Conservation (phyloP, 192 early-diverging fungal species). For the Mortierella antarctica region DNA sequence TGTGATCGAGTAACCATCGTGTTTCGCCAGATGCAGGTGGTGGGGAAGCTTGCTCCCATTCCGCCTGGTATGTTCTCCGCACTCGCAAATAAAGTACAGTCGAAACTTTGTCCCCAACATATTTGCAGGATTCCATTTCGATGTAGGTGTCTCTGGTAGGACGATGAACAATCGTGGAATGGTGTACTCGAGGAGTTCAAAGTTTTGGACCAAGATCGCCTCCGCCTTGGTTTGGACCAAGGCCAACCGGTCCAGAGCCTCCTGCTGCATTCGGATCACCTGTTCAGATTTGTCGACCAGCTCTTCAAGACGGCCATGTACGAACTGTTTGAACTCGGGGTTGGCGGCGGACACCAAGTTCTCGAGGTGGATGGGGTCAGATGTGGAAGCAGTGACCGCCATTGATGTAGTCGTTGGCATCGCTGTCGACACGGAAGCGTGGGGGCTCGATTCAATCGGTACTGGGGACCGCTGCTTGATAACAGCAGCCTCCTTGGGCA, state of each 20-base stretch:
- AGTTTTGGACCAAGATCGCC: background rate
- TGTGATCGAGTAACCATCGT: conserved; percentile 8
- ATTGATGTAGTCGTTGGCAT: no score
- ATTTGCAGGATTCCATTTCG: background rate
- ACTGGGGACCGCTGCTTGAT: no score
- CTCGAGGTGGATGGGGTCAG: no score
- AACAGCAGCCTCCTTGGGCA: no score
- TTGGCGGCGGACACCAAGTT: no score
- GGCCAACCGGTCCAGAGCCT: background rate
- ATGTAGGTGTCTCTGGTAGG: background rate
- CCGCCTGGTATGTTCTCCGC: background rate
- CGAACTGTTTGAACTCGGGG: no score
- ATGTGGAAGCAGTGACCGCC: no score
- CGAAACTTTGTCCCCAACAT: background rate
- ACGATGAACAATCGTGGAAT: conserved; percentile 13
- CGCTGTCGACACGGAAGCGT: no score
- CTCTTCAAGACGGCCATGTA: no score
- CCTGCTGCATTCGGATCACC: background rate
- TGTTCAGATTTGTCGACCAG: no score
- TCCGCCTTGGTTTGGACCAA: background rate
- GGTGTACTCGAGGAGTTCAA: background rate
- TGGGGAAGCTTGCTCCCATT: background rate
- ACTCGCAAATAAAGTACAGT: conserved; percentile 11
- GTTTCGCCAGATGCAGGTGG: background rate
- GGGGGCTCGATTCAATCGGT: no score